These are phyloP conservation scores for Daldinia grandis DNA, from an alignment of 495 filamentous ascomycete genomes.

Conservation along the genomic window DNA sequence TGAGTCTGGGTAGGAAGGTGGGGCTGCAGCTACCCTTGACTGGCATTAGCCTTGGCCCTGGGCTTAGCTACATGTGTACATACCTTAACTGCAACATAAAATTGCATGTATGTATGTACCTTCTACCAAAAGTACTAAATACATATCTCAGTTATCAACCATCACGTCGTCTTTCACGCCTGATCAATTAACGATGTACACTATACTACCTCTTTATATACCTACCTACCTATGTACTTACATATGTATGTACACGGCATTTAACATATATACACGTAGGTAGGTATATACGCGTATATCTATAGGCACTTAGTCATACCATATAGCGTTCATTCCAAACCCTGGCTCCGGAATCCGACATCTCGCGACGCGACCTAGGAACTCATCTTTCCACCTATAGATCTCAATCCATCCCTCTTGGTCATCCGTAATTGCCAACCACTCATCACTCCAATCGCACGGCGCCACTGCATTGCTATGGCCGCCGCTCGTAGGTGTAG, in stretches of 20 bases:
- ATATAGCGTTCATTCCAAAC: slow-evolving; percentile 91
- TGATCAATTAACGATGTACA: too few species aligned
- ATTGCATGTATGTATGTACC: too few species aligned
- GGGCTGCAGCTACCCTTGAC: slow-evolving; percentile 26
- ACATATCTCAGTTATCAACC: too few species aligned
- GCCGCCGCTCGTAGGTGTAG: slow-evolving; percentile 83
- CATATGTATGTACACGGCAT: too few species aligned
- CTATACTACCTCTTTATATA: too few species aligned
- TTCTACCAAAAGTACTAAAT: too few species aligned
- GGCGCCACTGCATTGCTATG: slow-evolving; percentile 85
- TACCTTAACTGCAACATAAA: too few species aligned
- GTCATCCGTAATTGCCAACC: slow-evolving; percentile 84
- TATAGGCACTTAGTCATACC: slow-evolving; percentile 92
- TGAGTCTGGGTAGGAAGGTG: slow-evolving; percentile 6
- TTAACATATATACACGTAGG: too few species aligned
- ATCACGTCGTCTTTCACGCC: too few species aligned
- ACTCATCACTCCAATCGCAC: slow-evolving; percentile 83
- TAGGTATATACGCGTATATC: neutral
- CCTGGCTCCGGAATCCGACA: slow-evolving; percentile 79
- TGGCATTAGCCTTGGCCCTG: neutral
- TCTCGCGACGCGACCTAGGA: slow-evolving; percentile 75
- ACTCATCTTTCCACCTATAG: slow-evolving; percentile 82
- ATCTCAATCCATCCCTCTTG: slow-evolving; percentile 87
- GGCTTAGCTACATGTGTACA: too few species aligned
- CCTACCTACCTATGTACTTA: too few species aligned